phyloP scores from a whole-genome alignment of 2,329 filamentous ascomycete genomes.

The Catunica adiposa region DNA sequence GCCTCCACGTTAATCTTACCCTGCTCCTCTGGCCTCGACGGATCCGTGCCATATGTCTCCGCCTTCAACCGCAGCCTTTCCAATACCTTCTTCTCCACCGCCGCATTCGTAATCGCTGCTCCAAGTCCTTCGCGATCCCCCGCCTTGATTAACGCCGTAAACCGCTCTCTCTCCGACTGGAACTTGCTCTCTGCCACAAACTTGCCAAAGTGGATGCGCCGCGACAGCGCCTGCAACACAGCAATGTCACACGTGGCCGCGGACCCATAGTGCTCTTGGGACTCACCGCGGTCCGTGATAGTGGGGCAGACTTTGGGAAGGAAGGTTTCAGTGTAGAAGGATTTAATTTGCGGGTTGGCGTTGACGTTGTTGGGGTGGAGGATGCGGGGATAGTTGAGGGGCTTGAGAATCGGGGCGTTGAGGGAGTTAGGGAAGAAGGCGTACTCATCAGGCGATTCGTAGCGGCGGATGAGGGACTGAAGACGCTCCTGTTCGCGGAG shows the following conservation, averaged over 20 bases:
- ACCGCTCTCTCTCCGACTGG: slow-evolving; percentile 61
- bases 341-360: slow-evolving; percentile 74
- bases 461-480: slow-evolving; percentile 85
- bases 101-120: slow-evolving; percentile 74
- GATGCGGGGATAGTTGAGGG: slow-evolving; percentile 74
- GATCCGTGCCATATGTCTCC: slow-evolving; percentile 83
- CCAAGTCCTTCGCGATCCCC: slow-evolving; percentile 69
- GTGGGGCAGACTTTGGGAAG: slow-evolving; percentile 70
- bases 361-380: slow-evolving; percentile 80
- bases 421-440: slow-evolving; percentile 83
- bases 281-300: slow-evolving; percentile 65
- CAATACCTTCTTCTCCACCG: slow-evolving; percentile 81
- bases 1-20: slow-evolving; percentile 85
- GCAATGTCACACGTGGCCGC: slow-evolving; percentile 80
- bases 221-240: slow-evolving; percentile 74
- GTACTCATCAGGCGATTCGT: slow-evolving; percentile 91
- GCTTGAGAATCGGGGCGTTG: slow-evolving; percentile 66
- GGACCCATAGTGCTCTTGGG: slow-evolving; percentile 88
- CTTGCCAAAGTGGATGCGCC: slow-evolving; percentile 93
- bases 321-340: slow-evolving; percentile 67
- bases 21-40: slow-evolving; percentile 43
- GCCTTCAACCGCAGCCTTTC: slow-evolving; percentile 77
- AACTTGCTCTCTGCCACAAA: slow-evolving; percentile 97
- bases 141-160: slow-evolving; percentile 66
- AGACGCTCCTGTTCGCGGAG: slow-evolving; percentile 76